phyloP scores from a whole-genome alignment of 306 rosid species.

The Echinosophora koreensis region DNA sequence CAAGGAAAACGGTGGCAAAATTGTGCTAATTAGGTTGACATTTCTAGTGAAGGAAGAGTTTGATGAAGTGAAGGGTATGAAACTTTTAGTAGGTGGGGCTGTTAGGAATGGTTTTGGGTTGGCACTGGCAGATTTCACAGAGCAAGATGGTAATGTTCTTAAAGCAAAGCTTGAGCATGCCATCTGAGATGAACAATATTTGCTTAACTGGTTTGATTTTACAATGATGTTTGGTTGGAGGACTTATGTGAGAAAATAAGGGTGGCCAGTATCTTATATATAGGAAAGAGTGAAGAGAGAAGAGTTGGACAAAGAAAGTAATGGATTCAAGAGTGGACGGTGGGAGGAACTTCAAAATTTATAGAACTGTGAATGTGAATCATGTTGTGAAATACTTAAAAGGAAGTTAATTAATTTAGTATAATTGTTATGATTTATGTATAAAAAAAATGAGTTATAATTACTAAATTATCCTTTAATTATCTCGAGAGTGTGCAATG shows the following conservation, averaged over 20 bases:
- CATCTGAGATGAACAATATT: slow-evolving; percentile 40
- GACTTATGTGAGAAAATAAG: neutral
- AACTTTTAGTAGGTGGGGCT: slow-evolving; percentile 25
- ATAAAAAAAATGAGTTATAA: too few species aligned
- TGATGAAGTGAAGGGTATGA: slow-evolving; percentile 45
- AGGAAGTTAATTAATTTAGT: too few species aligned
- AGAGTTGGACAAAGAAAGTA: neutral
- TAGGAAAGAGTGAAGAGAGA: neutral
- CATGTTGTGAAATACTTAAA: slow-evolving; percentile 19
- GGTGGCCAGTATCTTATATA: slow-evolving; percentile 12
- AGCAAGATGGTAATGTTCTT: slow-evolving; percentile 40
- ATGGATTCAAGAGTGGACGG: slow-evolving; percentile 9
- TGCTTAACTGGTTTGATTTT: neutral
- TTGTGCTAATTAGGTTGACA: slow-evolving; percentile 38
- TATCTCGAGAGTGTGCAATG: too few species aligned
- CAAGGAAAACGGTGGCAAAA: slow-evolving; percentile 1
- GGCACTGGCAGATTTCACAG: slow-evolving; percentile 22
- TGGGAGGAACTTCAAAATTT: neutral
- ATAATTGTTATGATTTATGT: too few species aligned
- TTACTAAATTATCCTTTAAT: too few species aligned
- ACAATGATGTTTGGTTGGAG: neutral
- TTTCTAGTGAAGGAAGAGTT: slow-evolving; percentile 30
- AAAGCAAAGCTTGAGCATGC: slow-evolving; percentile 54
- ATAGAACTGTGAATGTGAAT: neutral
- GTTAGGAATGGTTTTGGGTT: slow-evolving; percentile 41